A percentile compares a stretch with the other conserved stretches of the same genome.
Conservation (phyloP, 495 filamentous ascomycete species). For the Penicilliopsis zonata region DNA sequence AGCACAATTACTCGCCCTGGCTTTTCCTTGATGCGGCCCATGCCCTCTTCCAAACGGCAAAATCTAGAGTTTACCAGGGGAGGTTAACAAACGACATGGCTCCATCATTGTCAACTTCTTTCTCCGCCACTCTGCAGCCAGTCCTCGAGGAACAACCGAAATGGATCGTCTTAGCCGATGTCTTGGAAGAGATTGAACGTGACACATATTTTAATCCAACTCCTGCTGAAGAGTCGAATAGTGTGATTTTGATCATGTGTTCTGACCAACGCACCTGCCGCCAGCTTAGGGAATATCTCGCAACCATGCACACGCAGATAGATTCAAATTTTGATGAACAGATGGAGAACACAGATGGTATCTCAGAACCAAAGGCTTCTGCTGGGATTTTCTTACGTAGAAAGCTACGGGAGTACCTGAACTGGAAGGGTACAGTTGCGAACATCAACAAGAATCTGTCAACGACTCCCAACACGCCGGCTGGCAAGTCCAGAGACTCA, state of each 20-base stretch:
- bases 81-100: slow-evolving; percentile 37
- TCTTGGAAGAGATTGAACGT: slow-evolving; percentile 85
- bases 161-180: slow-evolving; percentile 75
- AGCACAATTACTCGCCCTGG: slow-evolving; percentile 88
- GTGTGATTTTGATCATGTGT: slow-evolving; percentile 91
- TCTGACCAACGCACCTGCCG: slow-evolving; percentile 76
- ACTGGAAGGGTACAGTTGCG: slow-evolving; percentile 84
- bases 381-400: slow-evolving; percentile 81
- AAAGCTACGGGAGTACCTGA: slow-evolving; percentile 75
- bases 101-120: slow-evolving; percentile 21
- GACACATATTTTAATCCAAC: slow-evolving; percentile 77
- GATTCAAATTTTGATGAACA: slow-evolving; percentile 22
- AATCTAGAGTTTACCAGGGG: slow-evolving; percentile 76
- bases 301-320: slow-evolving; percentile 73
- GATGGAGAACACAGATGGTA: slow-evolving; percentile 22
- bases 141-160: slow-evolving; percentile 91
- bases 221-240: slow-evolving; percentile 71
- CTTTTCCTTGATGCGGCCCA: slow-evolving; percentile 92
- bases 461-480: slow-evolving; percentile 13
- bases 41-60: slow-evolving; percentile 85
- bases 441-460: slow-evolving; percentile 75
- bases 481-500: slow-evolving; percentile 12
- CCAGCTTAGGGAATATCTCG: slow-evolving; percentile 82
- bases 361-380: slow-evolving; percentile 46
- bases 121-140: slow-evolving; percentile 65